Base-by-base conservation (phyloP, 2,329 filamentous ascomycete genomes). In the Penicillium sp. region DNA sequence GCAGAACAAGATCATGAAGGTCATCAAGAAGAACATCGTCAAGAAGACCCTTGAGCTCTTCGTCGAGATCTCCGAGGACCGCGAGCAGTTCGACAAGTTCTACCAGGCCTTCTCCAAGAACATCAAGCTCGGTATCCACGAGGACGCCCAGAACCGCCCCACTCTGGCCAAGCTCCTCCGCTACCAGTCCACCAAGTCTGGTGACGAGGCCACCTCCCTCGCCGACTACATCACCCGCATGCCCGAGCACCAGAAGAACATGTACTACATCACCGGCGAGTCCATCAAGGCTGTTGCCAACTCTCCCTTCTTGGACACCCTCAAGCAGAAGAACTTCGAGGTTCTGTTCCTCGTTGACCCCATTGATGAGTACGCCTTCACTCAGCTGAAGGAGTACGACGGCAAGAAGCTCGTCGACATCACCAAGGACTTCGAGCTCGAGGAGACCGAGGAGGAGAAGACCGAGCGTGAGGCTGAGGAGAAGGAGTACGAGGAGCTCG, bases 1-100 rank as follows among this genome's bases (percentile, higher is more conserved):
- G 83, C 94, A 97, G 86, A 99, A 97, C 90, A 97, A 97, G 92
- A 99, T 99, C 86, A 97, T 97, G 94, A 97, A 97, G 90, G 94
- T 97, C 79, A 97, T 97, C 87, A 96, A 95, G 88, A 99, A 99
- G 92, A 99, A 99, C 89, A 96, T 99, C 66, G 92, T 99, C 86
- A 99, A 97, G 92, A 99, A 99, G 91, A 91, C 91, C 65, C 91
- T 99, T 66, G 94, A 99, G 86, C 91, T 99, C 78, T 99, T 99
- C 89, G 86, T 87, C 72, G 94, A 99, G 85, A 99, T 99, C 64
- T 88, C 94, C 56, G 94, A 99, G 86, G 94, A 99, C 82, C 96
- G 96, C 82, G 94, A 99, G 87, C 91, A 97, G 80, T 99, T 99
- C 78, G 94, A 99, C 88, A 99, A 99, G 88, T 99, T 99, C 89